Percentiles rank a stretch among this genome's conserved stretches.
phyloP scores from a whole-genome alignment of 345 rosid species.

The Citrus maxima region DNA sequence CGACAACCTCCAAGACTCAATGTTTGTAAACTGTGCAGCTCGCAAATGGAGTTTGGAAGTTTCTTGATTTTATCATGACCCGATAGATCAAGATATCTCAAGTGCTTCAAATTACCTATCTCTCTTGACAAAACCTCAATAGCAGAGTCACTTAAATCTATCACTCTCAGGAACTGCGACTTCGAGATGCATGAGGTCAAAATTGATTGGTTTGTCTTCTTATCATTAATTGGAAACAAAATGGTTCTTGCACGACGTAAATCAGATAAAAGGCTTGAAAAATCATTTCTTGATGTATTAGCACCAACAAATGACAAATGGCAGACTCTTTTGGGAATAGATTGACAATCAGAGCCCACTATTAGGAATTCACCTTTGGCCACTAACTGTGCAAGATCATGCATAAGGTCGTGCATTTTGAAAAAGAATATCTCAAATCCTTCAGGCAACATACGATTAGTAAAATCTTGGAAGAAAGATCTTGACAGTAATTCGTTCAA shows the following conservation, averaged over 20 bases:
- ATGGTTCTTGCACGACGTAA: conserved; percentile 9
- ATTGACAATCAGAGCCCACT: fast-evolving
- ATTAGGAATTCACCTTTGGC: not conserved
- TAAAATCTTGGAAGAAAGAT: no score
- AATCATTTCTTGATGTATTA: not conserved
- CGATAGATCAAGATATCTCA: conserved; percentile 14
- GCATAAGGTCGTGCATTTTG: conserved; percentile 22
- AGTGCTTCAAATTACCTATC: conserved; percentile 17
- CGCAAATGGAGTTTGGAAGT: conserved; percentile 16
- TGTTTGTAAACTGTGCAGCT: no score
- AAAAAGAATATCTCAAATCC: no score
- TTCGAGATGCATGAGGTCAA: not conserved
- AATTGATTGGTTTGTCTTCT: not conserved
- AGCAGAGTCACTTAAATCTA: not conserved
- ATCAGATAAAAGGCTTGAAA: not conserved
- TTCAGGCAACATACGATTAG: no score
- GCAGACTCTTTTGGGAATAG: not conserved
- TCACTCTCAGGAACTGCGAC: conserved; percentile 2
- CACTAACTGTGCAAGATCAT: conserved; percentile 13
- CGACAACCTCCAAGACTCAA: not conserved
- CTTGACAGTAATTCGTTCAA: conserved; percentile 10
- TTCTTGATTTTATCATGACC: fast-evolving
- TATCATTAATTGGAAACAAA: not conserved
- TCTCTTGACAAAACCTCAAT: conserved; percentile 12
- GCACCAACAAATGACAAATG: conserved; percentile 9